Conservation (phyloP, 495 filamentous ascomycete species). For the Penicillium daleae region DNA sequence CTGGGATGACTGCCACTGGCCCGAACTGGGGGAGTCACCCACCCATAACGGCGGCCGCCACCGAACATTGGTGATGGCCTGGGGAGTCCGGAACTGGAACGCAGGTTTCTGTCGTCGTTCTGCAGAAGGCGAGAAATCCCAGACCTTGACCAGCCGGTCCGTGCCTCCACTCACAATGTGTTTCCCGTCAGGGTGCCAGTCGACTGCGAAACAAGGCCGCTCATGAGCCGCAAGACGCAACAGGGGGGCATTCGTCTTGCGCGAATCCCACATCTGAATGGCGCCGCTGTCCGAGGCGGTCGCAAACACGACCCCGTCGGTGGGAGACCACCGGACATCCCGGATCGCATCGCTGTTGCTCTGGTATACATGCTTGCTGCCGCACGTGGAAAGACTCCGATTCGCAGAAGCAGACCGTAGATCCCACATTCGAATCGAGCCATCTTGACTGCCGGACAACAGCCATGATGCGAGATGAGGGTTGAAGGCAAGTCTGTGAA, state of each 20-base stretch:
- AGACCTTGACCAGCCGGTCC: conserved; percentile 85
- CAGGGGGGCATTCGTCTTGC: conserved; percentile 58
- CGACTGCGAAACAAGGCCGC: conserved; percentile 76
- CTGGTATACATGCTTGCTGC: conserved; percentile 59
- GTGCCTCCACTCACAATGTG: conserved; percentile 83
- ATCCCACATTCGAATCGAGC: conserved; percentile 83
- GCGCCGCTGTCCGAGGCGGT: conserved; percentile 85
- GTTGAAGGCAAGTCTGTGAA: conserved; percentile 90
- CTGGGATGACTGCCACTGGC: conserved; percentile 69
- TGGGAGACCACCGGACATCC: conserved; percentile 88
- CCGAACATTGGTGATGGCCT: conserved; percentile 73
- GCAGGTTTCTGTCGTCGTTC: conserved; percentile 79
- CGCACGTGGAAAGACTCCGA: conserved; percentile 52
- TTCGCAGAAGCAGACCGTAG: conserved; percentile 57
- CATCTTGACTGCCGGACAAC: conserved; percentile 91
- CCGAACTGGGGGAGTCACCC: conserved; percentile 63
- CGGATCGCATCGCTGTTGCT: conserved; percentile 79
- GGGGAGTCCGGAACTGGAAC: conserved; percentile 62
- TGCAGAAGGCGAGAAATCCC: conserved; percentile 82
- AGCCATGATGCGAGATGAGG: conserved; percentile 76
- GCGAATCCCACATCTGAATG: conserved; percentile 73
- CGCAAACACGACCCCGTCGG: conserved; percentile 82
- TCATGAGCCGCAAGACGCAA: conserved; percentile 85
- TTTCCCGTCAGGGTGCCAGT: conserved; percentile 96
- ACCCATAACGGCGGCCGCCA: conserved; percentile 87